A percentile compares a stretch with the other conserved stretches of the same genome.
Conservation (phyloP, 1,284 basidiomycete species). For the Sanguinoderma infundibulare region DNA sequence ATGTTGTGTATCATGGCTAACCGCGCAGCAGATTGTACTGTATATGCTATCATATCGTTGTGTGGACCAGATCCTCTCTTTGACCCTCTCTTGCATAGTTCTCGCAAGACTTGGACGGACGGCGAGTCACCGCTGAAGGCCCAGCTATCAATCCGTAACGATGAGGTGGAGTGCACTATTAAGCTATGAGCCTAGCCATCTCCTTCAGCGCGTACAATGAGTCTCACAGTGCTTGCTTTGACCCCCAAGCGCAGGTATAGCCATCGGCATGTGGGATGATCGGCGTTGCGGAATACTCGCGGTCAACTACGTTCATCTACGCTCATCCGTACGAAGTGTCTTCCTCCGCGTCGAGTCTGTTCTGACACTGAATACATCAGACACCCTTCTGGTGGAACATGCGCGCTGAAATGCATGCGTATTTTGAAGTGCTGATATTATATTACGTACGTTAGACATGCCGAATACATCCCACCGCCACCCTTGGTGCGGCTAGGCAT, state of each 20-base stretch:
- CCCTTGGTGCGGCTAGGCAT: too few species aligned
- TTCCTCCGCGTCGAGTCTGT: background rate
- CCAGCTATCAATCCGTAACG: background rate
- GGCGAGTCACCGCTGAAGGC: background rate
- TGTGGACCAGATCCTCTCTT: slow-evolving; percentile 10
- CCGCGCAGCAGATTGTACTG: slow-evolving; percentile 11
- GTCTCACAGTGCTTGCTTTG: slow-evolving; percentile 13
- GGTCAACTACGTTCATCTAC: too few species aligned
- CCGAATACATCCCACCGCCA: background rate
- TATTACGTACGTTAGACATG: background rate
- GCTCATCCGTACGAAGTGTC: background rate
- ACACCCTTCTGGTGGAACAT: background rate
- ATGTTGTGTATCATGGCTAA: background rate
- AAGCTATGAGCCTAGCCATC: slow-evolving; percentile 18
- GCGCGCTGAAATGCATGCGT: background rate
- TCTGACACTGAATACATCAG: background rate
- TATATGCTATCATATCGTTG: slow-evolving; percentile 11
- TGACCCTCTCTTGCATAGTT: slow-evolving; percentile 9
- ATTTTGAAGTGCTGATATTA: background rate
- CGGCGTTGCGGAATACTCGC: background rate
- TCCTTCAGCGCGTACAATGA: background rate
- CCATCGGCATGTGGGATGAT: background rate
- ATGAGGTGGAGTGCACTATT: background rate
- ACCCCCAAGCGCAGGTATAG: slow-evolving; percentile 11
- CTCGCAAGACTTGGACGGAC: background rate